Evolutionary conservation across 208 protist genomes (phyloP).

Genomic region (Acanthamoeba lugdunensis): DNA sequence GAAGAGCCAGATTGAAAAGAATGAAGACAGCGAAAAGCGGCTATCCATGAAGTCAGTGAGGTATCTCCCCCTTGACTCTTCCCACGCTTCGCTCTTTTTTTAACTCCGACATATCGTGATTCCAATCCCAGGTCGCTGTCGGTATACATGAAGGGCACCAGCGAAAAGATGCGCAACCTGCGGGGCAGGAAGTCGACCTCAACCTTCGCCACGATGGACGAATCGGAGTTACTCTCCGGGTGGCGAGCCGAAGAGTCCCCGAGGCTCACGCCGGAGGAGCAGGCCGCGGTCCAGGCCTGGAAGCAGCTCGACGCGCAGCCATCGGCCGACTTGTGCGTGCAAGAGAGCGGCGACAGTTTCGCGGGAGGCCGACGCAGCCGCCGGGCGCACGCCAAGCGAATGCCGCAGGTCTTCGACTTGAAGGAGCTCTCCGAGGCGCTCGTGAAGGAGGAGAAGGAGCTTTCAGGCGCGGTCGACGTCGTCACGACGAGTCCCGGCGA

Average conservation of each 20-base stretch:
- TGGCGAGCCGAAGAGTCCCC: neutral
- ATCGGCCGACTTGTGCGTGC: neutral
- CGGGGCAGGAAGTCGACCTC: neutral
- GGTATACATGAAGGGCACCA: slow-evolving; percentile 21
- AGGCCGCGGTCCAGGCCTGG: neutral
- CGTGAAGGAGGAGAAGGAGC: slow-evolving; percentile 13
- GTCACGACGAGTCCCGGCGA: neutral
- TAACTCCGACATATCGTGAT: no score
- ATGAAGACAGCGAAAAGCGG: neutral
- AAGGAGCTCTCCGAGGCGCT: neutral
- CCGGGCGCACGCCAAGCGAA: slow-evolving; percentile 25
- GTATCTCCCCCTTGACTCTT: neutral
- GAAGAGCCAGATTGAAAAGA: neutral
- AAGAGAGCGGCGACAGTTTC: neutral
- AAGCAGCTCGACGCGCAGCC: slow-evolving; percentile 1
- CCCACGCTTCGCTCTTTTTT: neutral
- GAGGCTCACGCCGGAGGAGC: neutral
- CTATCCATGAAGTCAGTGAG: slow-evolving; percentile 5
- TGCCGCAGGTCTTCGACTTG: slow-evolving; percentile 17
- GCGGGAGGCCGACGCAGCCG: neutral
- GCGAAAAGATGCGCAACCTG: slow-evolving; percentile 19
- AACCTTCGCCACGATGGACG: slow-evolving; percentile 3
- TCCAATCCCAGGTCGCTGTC: neutral
- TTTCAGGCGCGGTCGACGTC: neutral
- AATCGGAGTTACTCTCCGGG: neutral